These are phyloP conservation scores for Fusarium veterinarium DNA, from an alignment of 2,329 filamentous ascomycete genomes.

Conservation along the genomic window DNA sequence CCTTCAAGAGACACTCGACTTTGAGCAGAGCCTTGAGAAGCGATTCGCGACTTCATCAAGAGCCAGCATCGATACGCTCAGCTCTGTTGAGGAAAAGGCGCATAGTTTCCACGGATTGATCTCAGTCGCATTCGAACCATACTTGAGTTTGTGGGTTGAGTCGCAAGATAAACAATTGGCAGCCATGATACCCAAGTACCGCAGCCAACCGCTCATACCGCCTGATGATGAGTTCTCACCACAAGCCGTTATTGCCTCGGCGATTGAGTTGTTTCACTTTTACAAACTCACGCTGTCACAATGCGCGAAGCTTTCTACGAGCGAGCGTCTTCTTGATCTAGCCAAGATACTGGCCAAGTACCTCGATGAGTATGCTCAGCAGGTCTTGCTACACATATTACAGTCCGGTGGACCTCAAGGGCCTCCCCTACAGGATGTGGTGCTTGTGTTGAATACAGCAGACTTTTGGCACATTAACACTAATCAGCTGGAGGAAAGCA, in stretches of 20 bases:
- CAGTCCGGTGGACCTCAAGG: slow-evolving; percentile 66
- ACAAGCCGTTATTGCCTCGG: slow-evolving; percentile 90
- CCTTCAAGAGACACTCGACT: slow-evolving; percentile 94
- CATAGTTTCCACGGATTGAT: slow-evolving; percentile 90
- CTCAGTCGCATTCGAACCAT: slow-evolving; percentile 96
- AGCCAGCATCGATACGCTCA: slow-evolving; percentile 89
- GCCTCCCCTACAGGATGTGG: slow-evolving; percentile 76
- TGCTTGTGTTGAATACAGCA: slow-evolving; percentile 93
- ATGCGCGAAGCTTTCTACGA: slow-evolving; percentile 94
- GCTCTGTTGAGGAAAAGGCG: slow-evolving; percentile 79
- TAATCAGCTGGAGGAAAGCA: slow-evolving; percentile 92
- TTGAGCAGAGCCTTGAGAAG: slow-evolving; percentile 90
- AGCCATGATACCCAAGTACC: slow-evolving; percentile 87
- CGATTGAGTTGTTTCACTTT: slow-evolving; percentile 96
- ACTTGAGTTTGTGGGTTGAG: slow-evolving; percentile 96
- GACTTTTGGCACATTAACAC: slow-evolving; percentile 98
- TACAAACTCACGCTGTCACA: slow-evolving; percentile 94
- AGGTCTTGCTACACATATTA: slow-evolving; percentile 81
- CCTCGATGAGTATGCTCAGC: slow-evolving; percentile 93
- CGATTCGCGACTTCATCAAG: slow-evolving; percentile 80
- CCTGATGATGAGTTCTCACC: slow-evolving; percentile 92
- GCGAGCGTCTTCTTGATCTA: slow-evolving; percentile 85
- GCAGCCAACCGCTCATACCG: slow-evolving; percentile 80
- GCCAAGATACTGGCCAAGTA: slow-evolving; percentile 90
- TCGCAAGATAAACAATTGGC: slow-evolving; percentile 92